A percentile compares a stretch with the other conserved stretches of the same genome.
Conservation (phyloP, 2,329 filamentous ascomycete species). For the Curvularia lunata region DNA sequence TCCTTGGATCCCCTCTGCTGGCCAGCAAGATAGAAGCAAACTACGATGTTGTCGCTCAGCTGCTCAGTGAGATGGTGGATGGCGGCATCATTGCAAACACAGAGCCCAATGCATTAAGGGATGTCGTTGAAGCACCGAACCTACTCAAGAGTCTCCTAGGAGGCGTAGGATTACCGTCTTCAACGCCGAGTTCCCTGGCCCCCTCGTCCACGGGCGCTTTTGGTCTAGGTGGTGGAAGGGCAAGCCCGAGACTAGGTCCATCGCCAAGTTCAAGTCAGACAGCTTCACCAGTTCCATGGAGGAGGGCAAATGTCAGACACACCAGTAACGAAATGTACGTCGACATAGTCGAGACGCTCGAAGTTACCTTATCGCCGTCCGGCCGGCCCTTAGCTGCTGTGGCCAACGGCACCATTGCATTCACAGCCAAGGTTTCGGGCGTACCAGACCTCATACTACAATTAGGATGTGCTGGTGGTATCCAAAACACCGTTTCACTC, state of each 20-base stretch:
- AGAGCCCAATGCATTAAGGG: conserved; percentile 88
- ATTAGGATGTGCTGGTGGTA: conserved; percentile 74
- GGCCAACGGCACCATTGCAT: conserved; percentile 89
- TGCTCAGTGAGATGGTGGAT: conserved; percentile 96
- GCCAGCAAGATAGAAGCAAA: conserved; percentile 84
- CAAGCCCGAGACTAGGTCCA: conserved; percentile 33
- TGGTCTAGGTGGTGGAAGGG: conserved; percentile 21
- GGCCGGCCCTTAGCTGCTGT: conserved; percentile 86
- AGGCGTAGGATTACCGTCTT: conserved; percentile 77
- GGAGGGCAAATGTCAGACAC: conserved; percentile 88
- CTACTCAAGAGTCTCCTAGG: conserved; percentile 88
- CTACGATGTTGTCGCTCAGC: conserved; percentile 92
- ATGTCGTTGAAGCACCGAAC: conserved; percentile 89
- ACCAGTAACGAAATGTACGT: conserved; percentile 98
- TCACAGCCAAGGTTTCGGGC: conserved; percentile 93
- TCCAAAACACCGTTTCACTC: conserved; percentile 77
- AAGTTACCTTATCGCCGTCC: conserved; percentile 87
- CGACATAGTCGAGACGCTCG: conserved; percentile 88
- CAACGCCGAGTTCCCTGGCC: conserved; percentile 41
- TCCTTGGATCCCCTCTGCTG: conserved; percentile 84
- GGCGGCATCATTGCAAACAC: conserved; percentile 87
- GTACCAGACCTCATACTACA: conserved; percentile 87
- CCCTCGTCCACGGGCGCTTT: conserved; percentile 22
- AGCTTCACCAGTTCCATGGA: conserved; percentile 76
- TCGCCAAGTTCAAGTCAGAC: conserved; percentile 37